Evolutionary conservation across 225 moss, liverwort and hornwort genomes (phyloP), one percentile per base, ranked within the genome.

Genomic region (Pseudoscleropodium purum): DNA sequence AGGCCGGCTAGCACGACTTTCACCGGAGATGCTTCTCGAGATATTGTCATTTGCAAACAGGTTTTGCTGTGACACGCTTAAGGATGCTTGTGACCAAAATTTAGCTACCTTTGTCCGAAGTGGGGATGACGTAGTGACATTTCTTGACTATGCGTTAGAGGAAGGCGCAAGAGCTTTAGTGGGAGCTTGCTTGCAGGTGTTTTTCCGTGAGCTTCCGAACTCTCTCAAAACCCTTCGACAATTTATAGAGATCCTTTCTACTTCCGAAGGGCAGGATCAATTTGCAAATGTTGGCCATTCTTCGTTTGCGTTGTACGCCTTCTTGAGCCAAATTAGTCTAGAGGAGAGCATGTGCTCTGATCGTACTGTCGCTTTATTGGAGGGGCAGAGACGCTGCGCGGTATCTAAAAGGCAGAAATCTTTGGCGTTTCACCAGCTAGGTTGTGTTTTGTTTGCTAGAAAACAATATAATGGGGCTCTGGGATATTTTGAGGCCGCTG

Each of bases 271-370:
- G 61, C 94, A 93, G 89, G 92, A 91, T 84, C 95, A 97, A 73
- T 93, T 99, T 86, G 89, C 91, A 75, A 86, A 85, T 57, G 99
- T 96, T 37, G 97, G 95, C 25, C 97, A 99, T 92, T 93, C 95
- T 36, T 99, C 99, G 36, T 97, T 99, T 87, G 97, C 95, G 20
- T 84, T 99, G 63, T 97, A 95, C 85, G 95, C 99, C 72, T 96
- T 99, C 61, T 90, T 99, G 69, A 96, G 97, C 86, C 99, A 99
- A 90, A 97, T 97, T 60, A 96, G 97, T 57, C 94, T 99, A 92
- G 99, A 97, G 89, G 99, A 97, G 91, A 96, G 97, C 66, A 94
- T 97, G 83, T 95, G 94, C 85, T 97, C 97, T 72, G 99, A 97
- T 92, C 96, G 95, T 36, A 92, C 97, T 43, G 95, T 97, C 78